Percentiles rank a stretch among this genome's conserved stretches.
Evolutionary conservation across 2,329 filamentous ascomycete genomes (phyloP).

Genomic region (Metarhizium brunneum): DNA sequence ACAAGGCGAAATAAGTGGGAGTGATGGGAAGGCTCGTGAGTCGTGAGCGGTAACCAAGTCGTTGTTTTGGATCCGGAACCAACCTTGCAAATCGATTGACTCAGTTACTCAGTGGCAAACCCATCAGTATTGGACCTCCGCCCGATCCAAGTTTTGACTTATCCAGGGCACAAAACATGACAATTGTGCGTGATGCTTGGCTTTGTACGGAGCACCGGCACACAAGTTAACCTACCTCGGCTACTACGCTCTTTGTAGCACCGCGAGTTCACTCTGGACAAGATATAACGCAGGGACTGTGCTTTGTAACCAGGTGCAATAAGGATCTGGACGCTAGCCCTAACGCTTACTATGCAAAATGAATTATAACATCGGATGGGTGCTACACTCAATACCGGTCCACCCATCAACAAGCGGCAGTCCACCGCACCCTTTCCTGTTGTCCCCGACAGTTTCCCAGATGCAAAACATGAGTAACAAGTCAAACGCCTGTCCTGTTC

Average conservation of each 20-base stretch:
- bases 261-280: not conserved
- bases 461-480: not conserved
- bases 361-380: not conserved
- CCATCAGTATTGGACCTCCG: no score
- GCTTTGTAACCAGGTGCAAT: not conserved
- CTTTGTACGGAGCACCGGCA: no score
- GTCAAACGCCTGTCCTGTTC: not conserved
- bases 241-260: not conserved
- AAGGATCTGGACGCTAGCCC: not conserved
- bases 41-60: no score
- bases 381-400: not conserved
- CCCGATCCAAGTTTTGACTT: no score
- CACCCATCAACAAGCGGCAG: not conserved
- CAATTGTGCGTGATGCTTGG: no score
- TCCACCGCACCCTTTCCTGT: not conserved
- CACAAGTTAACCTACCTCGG: no score
- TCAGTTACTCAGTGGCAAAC: no score
- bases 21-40: no score
- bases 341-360: conserved; percentile 5
- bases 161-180: no score
- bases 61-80: no score
- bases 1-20: no score
- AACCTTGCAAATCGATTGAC: no score
- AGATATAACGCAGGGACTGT: not conserved
- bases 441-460: not conserved